These are phyloP conservation scores for Phytophthora palmivora DNA, from an alignment of 352 stramenopile species.

Conservation along the genomic window DNA sequence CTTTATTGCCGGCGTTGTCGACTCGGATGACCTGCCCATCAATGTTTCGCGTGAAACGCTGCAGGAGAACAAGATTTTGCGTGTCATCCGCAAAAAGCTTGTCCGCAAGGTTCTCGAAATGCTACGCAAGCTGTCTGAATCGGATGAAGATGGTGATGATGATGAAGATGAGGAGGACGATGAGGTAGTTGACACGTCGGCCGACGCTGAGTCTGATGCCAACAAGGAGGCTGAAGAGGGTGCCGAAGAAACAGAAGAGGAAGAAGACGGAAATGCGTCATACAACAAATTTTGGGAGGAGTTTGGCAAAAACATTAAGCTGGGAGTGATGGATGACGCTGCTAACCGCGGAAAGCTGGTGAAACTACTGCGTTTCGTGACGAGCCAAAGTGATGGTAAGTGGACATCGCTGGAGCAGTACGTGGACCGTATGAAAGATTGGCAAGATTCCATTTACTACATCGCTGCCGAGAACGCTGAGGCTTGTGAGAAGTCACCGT, in stretches of 20 bases:
- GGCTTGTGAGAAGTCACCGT: conserved; percentile 94
- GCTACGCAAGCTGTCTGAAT: conserved; percentile 94
- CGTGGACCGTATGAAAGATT: conserved; percentile 98
- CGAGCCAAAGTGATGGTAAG: conserved; percentile 92
- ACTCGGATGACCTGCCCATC: conserved; percentile 99
- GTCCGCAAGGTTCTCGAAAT: conserved; percentile 99
- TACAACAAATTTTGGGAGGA: conserved; percentile 99
- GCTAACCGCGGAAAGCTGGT: conserved; percentile 94
- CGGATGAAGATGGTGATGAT: conserved; percentile 86
- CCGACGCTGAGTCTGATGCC: conserved; percentile 65
- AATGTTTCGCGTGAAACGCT: conserved; percentile 99
- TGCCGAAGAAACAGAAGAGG: conserved; percentile 50
- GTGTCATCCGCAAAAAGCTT: conserved; percentile 99
- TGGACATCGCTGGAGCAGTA: conserved; percentile 97
- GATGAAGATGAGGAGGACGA: conserved; percentile 64
- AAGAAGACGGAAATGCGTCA: conserved; percentile 75
- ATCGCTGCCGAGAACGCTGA: conserved; percentile 96
- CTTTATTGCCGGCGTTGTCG: conserved; percentile 99
- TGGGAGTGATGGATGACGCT: conserved; percentile 98
- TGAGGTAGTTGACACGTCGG: conserved; percentile 51
- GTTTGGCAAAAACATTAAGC: conserved; percentile 99
- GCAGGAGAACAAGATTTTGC: conserved; percentile 99
- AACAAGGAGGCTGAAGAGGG: conserved; percentile 82
- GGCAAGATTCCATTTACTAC: conserved; percentile 99
- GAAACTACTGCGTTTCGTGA: conserved; percentile 98